A percentile compares a stretch with the other conserved stretches of the same genome.
phyloP scores from a whole-genome alignment of 2,329 filamentous ascomycete species.

The Allantophomopsis lycopodina region DNA sequence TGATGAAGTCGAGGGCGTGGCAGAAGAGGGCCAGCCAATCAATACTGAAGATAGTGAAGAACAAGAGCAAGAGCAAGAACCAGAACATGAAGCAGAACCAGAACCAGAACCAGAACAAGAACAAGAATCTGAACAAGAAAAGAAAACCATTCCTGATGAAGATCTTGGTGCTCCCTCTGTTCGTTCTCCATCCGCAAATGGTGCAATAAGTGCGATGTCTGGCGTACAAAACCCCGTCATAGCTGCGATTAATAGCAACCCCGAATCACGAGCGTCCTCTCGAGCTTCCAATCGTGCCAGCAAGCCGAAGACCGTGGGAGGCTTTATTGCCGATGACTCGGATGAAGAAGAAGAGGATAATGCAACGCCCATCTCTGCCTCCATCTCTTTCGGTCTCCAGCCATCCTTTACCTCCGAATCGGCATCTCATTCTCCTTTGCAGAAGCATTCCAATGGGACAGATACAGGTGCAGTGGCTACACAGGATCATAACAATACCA shows the following conservation, averaged over 20 bases:
- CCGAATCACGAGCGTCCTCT: conserved; percentile 16
- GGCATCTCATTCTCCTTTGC: not conserved
- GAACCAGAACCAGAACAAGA: conserved; percentile 15
- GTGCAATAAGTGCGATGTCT: conserved; percentile 18
- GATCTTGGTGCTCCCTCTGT: conserved; percentile 20
- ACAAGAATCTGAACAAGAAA: conserved; percentile 18
- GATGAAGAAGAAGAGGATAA: conserved; percentile 17
- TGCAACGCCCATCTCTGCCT: not conserved
- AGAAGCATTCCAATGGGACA: conserved; percentile 6
- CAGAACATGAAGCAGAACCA: conserved; percentile 14
- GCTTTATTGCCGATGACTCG: conserved; percentile 20
- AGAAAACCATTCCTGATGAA: conserved; percentile 22
- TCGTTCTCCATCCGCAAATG: conserved; percentile 15
- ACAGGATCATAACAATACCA: not conserved
- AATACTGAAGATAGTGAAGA: conserved; percentile 19
- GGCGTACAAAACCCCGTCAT: conserved; percentile 13
- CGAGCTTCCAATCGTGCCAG: not conserved
- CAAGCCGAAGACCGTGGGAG: conserved; percentile 16
- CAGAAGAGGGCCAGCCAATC: conserved; percentile 15
- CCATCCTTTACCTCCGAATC: not conserved
- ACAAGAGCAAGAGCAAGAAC: conserved; percentile 19
- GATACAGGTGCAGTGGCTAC: no score
- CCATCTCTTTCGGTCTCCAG: not conserved
- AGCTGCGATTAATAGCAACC: conserved; percentile 13
- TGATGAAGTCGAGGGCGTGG: conserved; percentile 13